Evolutionary conservation across 2,329 filamentous ascomycete species (phyloP), one percentile per base, ranked within the genome.

Genomic region (Lecanoromycetidae sp.): DNA sequence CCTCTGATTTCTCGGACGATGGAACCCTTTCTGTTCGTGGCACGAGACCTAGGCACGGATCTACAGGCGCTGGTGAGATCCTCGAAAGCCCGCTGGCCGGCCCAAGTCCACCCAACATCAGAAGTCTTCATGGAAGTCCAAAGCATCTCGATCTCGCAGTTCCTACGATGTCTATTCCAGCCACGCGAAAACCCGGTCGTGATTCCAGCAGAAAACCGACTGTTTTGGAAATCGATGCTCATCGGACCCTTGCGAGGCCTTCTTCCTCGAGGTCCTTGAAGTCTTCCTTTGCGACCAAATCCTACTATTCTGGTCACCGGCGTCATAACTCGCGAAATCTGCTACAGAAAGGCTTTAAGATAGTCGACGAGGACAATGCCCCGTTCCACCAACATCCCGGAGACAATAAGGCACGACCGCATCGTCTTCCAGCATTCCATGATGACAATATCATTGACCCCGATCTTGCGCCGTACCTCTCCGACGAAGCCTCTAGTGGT

Each of bases 371-470:
- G 50, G 86, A 95, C 52, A 76, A 85, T 48, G 90, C 86, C 0
- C 91, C 91, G 0, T 96, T 96, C 55, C 86, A 85, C 57, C 73
- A 87, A 46, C 83, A 82, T 49, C 73, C 79, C 9, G 69, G 73
- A 15, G 79, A 93, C 44, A 82, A 87, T 49, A 67, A 73, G 39
- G 68, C 72, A 3, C 78, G 75, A 53, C 82, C 80, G 53, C 69
- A 77, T 6, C 78, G 79, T 34, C 74, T 94, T 29, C 82, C 88
- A 13, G 87, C 87, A n/a, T 96, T 98, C 57, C 91, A 98, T 61
- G 87, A 91, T 59, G 91, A 98, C 68, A 96, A 91, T 60, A 94
- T 98, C 56, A 96, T 98, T 56, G 91, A 98, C 60, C 91, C 91
- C 1, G 91, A 98, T 58, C 70, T 98, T 45, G 90, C 88, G 4